These are phyloP conservation scores for Didymella arachidicola DNA, from an alignment of 2,329 filamentous ascomycete genomes.

Conservation along the genomic window DNA sequence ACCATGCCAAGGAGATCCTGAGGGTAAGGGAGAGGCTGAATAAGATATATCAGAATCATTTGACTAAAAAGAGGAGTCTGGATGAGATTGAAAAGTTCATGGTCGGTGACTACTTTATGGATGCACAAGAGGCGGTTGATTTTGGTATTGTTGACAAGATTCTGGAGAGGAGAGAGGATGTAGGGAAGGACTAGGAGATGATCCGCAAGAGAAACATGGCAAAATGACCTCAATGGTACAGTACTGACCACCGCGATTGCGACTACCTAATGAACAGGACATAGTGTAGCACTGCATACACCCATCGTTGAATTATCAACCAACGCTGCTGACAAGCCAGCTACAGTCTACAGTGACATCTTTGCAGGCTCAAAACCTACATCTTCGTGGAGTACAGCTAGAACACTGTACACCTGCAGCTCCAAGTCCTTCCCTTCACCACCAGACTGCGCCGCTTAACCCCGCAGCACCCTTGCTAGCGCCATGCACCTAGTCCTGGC, in stretches of 20 bases:
- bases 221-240: background rate
- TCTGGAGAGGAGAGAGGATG: constrained; percentile 67
- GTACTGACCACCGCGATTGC: background rate
- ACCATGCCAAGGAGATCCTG: constrained; percentile 96
- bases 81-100: constrained; percentile 92
- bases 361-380: too few relatives aligned
- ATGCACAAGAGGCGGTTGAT: constrained; percentile 84
- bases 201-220: background rate
- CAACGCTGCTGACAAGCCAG: too few relatives aligned
- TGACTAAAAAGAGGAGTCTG: constrained; percentile 78
- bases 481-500: background rate
- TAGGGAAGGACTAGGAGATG: constrained; percentile 46
- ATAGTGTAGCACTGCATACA: too few relatives aligned
- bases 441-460: background rate
- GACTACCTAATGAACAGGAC: too few relatives aligned
- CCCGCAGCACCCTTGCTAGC: constrained; percentile 18
- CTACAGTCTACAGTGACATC: too few relatives aligned
- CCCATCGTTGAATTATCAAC: too few relatives aligned
- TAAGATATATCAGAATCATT: constrained; percentile 83
- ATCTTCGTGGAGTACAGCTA: too few relatives aligned
- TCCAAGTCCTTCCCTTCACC: constrained; percentile 11
- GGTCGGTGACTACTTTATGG: constrained; percentile 96
- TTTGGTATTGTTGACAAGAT: constrained; percentile 94
- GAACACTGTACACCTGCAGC: too few relatives aligned
- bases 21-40: constrained; percentile 86